Evolutionary conservation across 495 filamentous ascomycete genomes (phyloP).

Genomic region (Sordaria brevicollis): DNA sequence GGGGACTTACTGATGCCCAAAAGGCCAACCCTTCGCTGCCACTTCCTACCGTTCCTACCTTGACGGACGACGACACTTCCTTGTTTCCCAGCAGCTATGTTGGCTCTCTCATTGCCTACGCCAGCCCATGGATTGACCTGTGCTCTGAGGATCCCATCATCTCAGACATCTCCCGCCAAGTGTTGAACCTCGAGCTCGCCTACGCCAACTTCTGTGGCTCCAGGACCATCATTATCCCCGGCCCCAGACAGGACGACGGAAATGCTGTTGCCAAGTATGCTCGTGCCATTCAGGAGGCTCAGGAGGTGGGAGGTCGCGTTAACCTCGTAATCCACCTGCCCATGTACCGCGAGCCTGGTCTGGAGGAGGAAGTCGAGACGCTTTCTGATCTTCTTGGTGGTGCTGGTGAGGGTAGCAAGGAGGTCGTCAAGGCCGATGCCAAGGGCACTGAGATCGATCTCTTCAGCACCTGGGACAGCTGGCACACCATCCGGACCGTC

Average conservation of each 20-base stretch:
- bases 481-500: conserved; percentile 75
- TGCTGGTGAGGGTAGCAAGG: conserved; percentile 3
- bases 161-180: conserved; percentile 73
- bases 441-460: conserved; percentile 40
- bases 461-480: conserved; percentile 82
- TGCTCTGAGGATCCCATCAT: conserved; percentile 74
- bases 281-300: conserved; percentile 69
- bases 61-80: conserved; percentile 63
- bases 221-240: conserved; percentile 69
- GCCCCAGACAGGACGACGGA: conserved; percentile 46
- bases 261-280: conserved; percentile 59
- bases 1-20: conserved; percentile 9
- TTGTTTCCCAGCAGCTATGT: conserved; percentile 63
- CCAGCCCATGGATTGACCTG: conserved; percentile 84
- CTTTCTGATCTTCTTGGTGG: conserved; percentile 25
- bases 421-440: conserved; percentile 1
- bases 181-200: conserved; percentile 78
- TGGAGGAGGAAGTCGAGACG: conserved; percentile 28
- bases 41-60: conserved; percentile 53
- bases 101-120: conserved; percentile 59
- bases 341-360: conserved; percentile 52
- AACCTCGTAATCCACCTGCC: conserved; percentile 72
- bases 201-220: conserved; percentile 94
- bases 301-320: conserved; percentile 61
- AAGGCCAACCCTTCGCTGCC: conserved; percentile 21